phyloP scores from a whole-genome alignment of 202 grass and related monocot species.

The Bolboschoenoplectus hybrid region DNA sequence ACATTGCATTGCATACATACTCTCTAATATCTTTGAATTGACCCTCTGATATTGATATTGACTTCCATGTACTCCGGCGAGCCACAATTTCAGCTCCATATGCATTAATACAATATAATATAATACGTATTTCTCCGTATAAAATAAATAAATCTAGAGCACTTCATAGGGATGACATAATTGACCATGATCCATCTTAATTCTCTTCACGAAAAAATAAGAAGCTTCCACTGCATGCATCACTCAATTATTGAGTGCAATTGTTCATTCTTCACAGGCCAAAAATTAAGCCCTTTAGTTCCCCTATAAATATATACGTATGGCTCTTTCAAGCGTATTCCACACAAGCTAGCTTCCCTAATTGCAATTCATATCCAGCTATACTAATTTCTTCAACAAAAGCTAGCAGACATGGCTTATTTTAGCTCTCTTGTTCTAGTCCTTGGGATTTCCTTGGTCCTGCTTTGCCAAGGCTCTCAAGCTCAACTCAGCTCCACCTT shows the following conservation, averaged over 20 bases:
- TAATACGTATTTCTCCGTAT: background rate
- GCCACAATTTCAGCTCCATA: background rate
- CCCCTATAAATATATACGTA: constrained; percentile 27
- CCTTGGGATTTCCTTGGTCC: constrained; percentile 21
- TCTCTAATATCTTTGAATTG: background rate
- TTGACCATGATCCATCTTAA: background rate
- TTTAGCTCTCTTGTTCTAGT: background rate
- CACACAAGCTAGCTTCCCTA: background rate
- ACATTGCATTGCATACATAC: background rate
- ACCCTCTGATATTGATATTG: constrained; percentile 5
- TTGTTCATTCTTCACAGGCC: constrained; percentile 5
- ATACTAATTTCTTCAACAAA: constrained; percentile 9
- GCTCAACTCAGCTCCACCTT: constrained; percentile 46
- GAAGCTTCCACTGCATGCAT: constrained; percentile 18
- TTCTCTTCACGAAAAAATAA: constrained; percentile 22
- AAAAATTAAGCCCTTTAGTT: background rate
- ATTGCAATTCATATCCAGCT: background rate
- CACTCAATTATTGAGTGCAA: constrained; percentile 1
- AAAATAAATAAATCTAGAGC: constrained; percentile 6
- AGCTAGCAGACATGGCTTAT: background rate
- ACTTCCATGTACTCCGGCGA: background rate
- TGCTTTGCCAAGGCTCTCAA: constrained; percentile 26
- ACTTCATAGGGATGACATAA: background rate
- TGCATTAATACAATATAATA: constrained; percentile 8
- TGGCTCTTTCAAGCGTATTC: background rate